Conservation (phyloP, 768 basidiomycete species). For the Lentinula guzmanii region DNA sequence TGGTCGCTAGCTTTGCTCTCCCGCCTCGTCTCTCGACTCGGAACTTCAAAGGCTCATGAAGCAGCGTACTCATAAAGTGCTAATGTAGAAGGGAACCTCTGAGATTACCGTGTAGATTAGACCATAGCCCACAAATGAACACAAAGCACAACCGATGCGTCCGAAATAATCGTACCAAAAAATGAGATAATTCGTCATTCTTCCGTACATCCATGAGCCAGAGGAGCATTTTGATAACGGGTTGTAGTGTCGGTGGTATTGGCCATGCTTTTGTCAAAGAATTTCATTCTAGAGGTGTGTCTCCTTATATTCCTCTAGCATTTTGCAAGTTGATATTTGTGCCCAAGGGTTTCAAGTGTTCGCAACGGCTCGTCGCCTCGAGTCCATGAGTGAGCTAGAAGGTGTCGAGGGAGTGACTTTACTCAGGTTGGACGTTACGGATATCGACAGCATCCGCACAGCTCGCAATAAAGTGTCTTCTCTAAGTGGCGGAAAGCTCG, state of each 20-base stretch:
- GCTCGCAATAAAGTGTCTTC: conserved; percentile 9
- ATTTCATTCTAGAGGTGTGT: conserved; percentile 12
- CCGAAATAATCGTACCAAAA: too few species aligned
- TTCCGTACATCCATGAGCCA: background rate
- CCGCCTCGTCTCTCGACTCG: too few species aligned
- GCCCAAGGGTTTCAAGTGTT: conserved; percentile 12
- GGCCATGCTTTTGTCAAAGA: conserved; percentile 17
- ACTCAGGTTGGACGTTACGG: conserved; percentile 21
- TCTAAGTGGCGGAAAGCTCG: conserved; percentile 19
- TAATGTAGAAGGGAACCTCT: too few species aligned
- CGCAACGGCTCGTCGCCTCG: conserved; percentile 18
- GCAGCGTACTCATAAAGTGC: too few species aligned
- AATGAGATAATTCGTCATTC: too few species aligned
- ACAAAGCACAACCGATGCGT: too few species aligned
- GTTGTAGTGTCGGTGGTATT: conserved; percentile 17
- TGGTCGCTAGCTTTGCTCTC: too few species aligned
- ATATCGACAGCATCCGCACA: conserved; percentile 7
- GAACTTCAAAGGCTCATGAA: too few species aligned
- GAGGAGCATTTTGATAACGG: conserved; percentile 3
- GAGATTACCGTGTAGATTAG: too few species aligned
- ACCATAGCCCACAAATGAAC: too few species aligned
- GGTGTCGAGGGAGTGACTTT: conserved; percentile 10
- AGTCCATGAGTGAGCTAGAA: conserved; percentile 15
- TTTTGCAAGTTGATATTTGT: background rate
- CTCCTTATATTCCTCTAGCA: background rate